Evolutionary conservation across 192 early-diverging fungal genomes (phyloP).

Genomic region (Entophlyctis helioformis): DNA sequence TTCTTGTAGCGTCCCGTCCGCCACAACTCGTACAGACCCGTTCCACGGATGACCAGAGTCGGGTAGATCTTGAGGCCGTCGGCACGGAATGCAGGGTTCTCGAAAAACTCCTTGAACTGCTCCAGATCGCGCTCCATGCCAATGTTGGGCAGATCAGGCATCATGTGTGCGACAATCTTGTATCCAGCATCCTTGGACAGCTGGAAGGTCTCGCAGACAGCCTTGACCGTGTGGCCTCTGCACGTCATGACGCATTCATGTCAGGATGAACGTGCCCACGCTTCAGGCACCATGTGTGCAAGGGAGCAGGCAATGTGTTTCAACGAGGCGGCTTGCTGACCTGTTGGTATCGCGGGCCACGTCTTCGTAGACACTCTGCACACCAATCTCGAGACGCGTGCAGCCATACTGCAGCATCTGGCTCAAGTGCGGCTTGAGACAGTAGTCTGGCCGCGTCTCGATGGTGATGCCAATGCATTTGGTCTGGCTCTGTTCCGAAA

Average conservation of each 20-base stretch:
- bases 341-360: slow-evolving; percentile 97
- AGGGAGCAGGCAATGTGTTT: no score
- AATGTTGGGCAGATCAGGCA: slow-evolving; percentile 99
- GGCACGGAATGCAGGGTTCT: slow-evolving; percentile 96
- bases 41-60: slow-evolving; percentile 97
- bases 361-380: slow-evolving; percentile 99
- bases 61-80: slow-evolving; percentile 98
- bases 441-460: slow-evolving; percentile 97
- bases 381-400: slow-evolving; percentile 95
- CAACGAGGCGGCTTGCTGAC: no score
- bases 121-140: slow-evolving; percentile 99
- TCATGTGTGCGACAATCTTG: slow-evolving; percentile 99
- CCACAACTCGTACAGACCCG: slow-evolving; percentile 97
- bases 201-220: slow-evolving; percentile 96
- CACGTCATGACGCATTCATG: no score
- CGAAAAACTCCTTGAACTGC: slow-evolving; percentile 94
- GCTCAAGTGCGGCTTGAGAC: slow-evolving; percentile 87
- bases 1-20: slow-evolving; percentile 95
- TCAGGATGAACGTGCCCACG: no score
- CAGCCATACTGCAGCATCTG: slow-evolving; percentile 99
- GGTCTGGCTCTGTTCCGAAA: slow-evolving; percentile 90
- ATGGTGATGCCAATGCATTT: slow-evolving; percentile 99
- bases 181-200: slow-evolving; percentile 97
- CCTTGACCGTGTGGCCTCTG: slow-evolving; percentile 93
- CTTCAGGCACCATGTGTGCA: no score